Evolutionary conservation across 2,329 filamentous ascomycete genomes (phyloP).

Genomic region (Exophiala sp.): DNA sequence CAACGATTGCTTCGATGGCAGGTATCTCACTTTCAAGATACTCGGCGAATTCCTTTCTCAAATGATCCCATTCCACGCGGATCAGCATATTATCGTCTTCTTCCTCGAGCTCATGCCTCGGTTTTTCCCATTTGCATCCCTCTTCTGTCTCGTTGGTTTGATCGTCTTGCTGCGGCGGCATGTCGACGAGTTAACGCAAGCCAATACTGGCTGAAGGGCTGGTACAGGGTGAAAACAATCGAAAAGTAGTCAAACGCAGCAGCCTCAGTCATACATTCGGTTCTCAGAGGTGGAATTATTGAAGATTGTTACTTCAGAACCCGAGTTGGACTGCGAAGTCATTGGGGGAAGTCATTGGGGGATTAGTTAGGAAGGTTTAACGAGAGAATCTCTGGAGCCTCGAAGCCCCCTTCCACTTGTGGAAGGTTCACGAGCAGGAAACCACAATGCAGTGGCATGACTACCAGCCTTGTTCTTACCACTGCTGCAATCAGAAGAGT

Average conservation of each 20-base stretch:
- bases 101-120: background rate
- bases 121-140: constrained; percentile 1
- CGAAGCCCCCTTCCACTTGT: no score
- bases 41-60: background rate
- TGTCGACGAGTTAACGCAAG: background rate
- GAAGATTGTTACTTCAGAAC: no score
- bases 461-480: no score
- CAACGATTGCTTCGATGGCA: constrained; percentile 1
- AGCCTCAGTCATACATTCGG: background rate
- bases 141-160: constrained; percentile 3
- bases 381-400: no score
- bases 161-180: constrained; percentile 1
- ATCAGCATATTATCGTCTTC: background rate
- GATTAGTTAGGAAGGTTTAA: no score
- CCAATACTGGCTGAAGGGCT: background rate
- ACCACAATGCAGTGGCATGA: no score
- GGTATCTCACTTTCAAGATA: background rate
- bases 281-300: no score
- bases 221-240: background rate
- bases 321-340: no score
- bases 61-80: background rate
- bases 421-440: no score
- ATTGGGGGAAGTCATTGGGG: no score
- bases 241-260: background rate
- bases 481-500: no score